phyloP scores from a whole-genome alignment of 2,329 filamentous ascomycete genomes.

The Claviceps capensis region DNA sequence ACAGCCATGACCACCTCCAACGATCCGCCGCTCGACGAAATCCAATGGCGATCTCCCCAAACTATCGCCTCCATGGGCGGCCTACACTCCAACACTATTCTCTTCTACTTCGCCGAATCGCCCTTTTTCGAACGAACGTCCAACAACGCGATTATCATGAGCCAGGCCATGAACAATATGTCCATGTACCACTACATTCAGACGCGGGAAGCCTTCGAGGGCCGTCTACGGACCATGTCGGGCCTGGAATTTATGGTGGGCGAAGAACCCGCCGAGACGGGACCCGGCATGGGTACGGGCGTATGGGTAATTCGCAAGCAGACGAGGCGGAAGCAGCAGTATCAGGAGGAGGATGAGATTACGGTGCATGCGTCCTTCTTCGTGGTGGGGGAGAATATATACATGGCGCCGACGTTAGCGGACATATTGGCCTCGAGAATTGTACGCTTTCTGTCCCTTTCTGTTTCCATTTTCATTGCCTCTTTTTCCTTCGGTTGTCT shows the following conservation, averaged over 20 bases:
- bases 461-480: too few species aligned
- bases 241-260: constrained; percentile 55
- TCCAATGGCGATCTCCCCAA: constrained; percentile 47
- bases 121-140: constrained; percentile 56
- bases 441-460: constrained; percentile 23
- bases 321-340: constrained; percentile 42
- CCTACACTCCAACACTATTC: constrained; percentile 50
- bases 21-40: constrained; percentile 49
- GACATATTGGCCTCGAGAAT: constrained; percentile 47
- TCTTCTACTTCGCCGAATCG: constrained; percentile 54
- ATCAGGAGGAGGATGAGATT: constrained; percentile 43
- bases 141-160: constrained; percentile 51
- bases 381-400: constrained; percentile 51
- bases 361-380: constrained; percentile 48
- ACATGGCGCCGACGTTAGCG: constrained; percentile 48
- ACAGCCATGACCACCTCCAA: constrained; percentile 29
- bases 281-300: constrained; percentile 49
- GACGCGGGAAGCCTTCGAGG: constrained; percentile 51
- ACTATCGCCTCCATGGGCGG: constrained; percentile 37
- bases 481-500: not conserved
- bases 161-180: constrained; percentile 47
- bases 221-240: constrained; percentile 47
- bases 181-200: constrained; percentile 42
- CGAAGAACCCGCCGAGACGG: constrained; percentile 49
- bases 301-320: constrained; percentile 61